Evolutionary conservation across 768 basidiomycete genomes (phyloP), one percentile per base, ranked within the genome.

Genomic region (Pleurotus cornucopiae): DNA sequence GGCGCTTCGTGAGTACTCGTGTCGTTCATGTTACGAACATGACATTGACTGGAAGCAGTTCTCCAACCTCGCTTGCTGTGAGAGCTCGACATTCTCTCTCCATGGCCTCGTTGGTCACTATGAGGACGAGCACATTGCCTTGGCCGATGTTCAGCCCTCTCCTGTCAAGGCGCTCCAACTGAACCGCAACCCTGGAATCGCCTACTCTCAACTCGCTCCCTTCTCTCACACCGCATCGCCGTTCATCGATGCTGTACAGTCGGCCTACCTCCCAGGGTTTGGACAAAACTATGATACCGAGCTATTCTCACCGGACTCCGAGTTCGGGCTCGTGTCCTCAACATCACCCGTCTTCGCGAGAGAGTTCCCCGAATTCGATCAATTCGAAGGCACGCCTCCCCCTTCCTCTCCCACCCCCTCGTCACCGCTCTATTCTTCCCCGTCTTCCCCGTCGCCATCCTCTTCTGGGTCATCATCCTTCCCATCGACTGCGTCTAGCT

Each of bases 1-100:
- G 61, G 4, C 51, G 63, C 46, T 58, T 71, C 23, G 69, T 71
- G 54, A 55, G 69, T 62, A 43, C 41, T 46, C 49, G 14, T 55
- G 23, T 37, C n/a, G 4, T 34, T 34, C 30, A 34, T 34, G 9
- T 34, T 11, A 34, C 9, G 30, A 3, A 34, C 30, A 34, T n/a
- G 41, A 16, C 41, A 21, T 44, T 16, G n/a, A 21, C 41, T 44
- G 18, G 6, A 21, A 18, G 9, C 41, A 53, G 51, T 53, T 53
- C 18, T 53, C 51, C 16, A 39, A 39, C 9, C 34, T 53, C 12
- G 18, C 5, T 20, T 53, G 51, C 18, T 53, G 39, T n/a, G n/a
- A 53, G 13, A 30, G 51, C 18, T 43, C 51, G 11, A 53, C 51
- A 7, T 53, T 39, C 39, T 53, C 51, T 1, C 39, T 53, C 11